Evolutionary conservation across 495 filamentous ascomycete species (phyloP).

Genomic region (Neurospora tetraspora): DNA sequence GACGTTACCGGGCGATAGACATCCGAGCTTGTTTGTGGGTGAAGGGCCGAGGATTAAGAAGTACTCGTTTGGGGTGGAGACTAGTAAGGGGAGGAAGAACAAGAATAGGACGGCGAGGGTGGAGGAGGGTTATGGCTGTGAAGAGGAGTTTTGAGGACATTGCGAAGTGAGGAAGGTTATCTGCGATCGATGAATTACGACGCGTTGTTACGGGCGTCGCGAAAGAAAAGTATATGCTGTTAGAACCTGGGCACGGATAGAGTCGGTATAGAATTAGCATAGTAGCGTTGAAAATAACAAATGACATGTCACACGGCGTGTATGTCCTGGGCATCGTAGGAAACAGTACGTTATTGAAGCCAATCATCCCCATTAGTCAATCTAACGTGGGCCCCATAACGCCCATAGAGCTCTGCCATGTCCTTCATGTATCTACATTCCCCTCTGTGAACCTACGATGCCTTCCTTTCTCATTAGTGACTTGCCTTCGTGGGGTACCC

Average conservation of each 20-base stretch:
- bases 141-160: background rate
- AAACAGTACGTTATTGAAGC: background rate
- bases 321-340: background rate
- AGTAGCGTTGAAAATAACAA: background rate
- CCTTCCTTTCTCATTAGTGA: background rate
- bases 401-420: background rate
- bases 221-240: background rate
- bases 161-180: background rate
- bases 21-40: conserved; percentile 23
- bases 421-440: background rate
- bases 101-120: background rate
- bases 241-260: background rate
- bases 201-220: background rate
- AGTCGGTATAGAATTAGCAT: background rate
- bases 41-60: conserved; percentile 11
- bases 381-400: background rate
- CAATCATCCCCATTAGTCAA: background rate
- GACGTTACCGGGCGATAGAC: conserved; percentile 19
- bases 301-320: background rate
- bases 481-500: background rate
- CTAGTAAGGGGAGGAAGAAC: background rate
- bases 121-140: background rate
- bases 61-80: conserved; percentile 18
- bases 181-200: background rate
- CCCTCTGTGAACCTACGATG: background rate